Conservation (phyloP, 176 grass and related monocot species). For the Phoenix dactylifera region DNA sequence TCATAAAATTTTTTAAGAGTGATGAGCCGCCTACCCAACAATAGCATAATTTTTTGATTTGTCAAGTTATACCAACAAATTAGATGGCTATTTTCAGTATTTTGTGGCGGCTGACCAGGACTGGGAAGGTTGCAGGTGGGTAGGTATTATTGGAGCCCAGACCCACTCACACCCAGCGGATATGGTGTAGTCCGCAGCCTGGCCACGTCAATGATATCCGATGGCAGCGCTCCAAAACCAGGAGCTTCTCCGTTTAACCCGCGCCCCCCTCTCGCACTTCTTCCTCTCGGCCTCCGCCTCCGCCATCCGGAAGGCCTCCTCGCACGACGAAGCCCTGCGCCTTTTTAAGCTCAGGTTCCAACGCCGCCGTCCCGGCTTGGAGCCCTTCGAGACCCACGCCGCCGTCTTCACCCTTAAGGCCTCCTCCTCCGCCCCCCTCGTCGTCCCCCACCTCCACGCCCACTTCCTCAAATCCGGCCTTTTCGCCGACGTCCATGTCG, state of each 20-base stretch:
- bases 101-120: too few species aligned
- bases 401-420: conserved; percentile 35
- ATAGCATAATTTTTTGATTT: too few species aligned
- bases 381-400: conserved; percentile 13
- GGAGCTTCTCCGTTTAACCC: neutral
- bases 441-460: conserved; percentile 17
- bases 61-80: too few species aligned
- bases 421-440: neutral
- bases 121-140: too few species aligned
- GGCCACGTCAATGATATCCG: too few species aligned
- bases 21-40: too few species aligned
- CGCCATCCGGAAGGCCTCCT: conserved; percentile 12
- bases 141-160: too few species aligned
- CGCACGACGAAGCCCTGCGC: conserved; percentile 3
- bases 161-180: too few species aligned
- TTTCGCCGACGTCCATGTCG: conserved; percentile 23
- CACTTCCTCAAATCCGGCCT: conserved; percentile 11
- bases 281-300: conserved; percentile 1
- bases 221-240: too few species aligned
- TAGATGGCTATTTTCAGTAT: too few species aligned
- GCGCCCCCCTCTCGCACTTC: neutral
- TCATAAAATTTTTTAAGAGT: too few species aligned
- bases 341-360: conserved; percentile 9
- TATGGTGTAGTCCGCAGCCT: too few species aligned
- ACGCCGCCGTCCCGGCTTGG: conserved; percentile 8